Base-by-base conservation (phyloP, 768 basidiomycete genomes). In the Candolleomyces eurysporus region DNA sequence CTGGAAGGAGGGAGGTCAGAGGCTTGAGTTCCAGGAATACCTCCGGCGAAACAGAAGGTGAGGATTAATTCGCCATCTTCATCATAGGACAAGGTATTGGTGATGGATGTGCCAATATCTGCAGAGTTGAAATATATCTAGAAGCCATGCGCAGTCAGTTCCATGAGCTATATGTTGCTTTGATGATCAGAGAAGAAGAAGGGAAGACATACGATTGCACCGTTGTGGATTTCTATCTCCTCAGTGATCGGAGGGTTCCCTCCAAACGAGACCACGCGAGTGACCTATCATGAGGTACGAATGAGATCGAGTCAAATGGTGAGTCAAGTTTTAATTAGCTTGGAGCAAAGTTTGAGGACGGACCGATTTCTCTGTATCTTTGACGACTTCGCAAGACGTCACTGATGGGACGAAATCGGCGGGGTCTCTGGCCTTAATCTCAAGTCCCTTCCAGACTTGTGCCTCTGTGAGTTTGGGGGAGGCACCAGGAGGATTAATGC, bases 391-490 rank as follows among this genome's bases (percentile, higher is more conserved):
- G 11, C 53, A 51, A 19, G 60, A 58, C 31, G 32, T 60, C 4
- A 58, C 49, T 7, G 61, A 65, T 21, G 53, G 43, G 42, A 63
- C 52, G 40, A 56, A 56, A 5, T 17, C 6, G 39, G 40, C 54
- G 31, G 66, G 66, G 4, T 65, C 46, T 19, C 59, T 56, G 11
- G 60, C 58, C 48, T 67, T 67, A 19, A 58, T 59, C 22, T 19
- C 57, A 31, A 67, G 48, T 13, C 66, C 66, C 14, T 57, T 58
- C 66, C 66, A 67, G 21, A 67, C 58, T 22, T 67, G 66, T 14
- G 55, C 61, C 10, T 36, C n/a, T 1, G 64, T 56, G 48, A 67
- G 49, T 30, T 58, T 61, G 16, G 60, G 58, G 17, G 57, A 22
- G 3, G 57, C 66, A 4, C 61, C 61, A 6, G 53, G 60, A 39